Percentiles rank a stretch among this genome's conserved stretches.
Evolutionary conservation across 805 yeast species (phyloP).

Genomic region (Myxozyma sirexii): DNA sequence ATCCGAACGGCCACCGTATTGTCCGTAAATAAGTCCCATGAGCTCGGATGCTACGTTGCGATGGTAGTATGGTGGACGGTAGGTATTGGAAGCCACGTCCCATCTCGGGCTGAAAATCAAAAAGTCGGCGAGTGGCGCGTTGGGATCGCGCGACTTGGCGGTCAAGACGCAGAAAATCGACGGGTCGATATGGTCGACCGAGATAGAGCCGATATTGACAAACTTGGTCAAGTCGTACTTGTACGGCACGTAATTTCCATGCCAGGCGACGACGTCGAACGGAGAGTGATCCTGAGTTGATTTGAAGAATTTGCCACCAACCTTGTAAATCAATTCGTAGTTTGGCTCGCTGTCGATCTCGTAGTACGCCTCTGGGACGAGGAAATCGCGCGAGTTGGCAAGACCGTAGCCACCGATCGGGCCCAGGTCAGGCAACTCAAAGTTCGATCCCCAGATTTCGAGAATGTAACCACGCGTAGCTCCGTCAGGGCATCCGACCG

Average conservation of each 20-base stretch:
- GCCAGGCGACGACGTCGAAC: constrained; percentile 41
- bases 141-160: constrained; percentile 33
- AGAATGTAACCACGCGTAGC: constrained; percentile 37
- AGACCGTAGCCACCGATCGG: constrained; percentile 41
- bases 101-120: constrained; percentile 41
- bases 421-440: constrained; percentile 40
- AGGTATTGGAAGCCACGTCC: constrained; percentile 40
- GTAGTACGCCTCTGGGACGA: constrained; percentile 37
- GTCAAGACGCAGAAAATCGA: constrained; percentile 38
- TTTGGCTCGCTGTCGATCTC: constrained; percentile 36
- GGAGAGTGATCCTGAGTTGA: constrained; percentile 37
- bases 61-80: constrained; percentile 41
- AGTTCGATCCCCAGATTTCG: constrained; percentile 38
- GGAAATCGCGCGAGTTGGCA: constrained; percentile 40
- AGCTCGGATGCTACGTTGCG: constrained; percentile 40
- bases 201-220: constrained; percentile 39
- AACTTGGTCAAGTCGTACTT: constrained; percentile 40
- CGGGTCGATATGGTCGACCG: constrained; percentile 41
- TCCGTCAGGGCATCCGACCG: constrained; percentile 32
- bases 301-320: constrained; percentile 24
- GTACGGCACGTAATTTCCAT: constrained; percentile 39
- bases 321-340: constrained; percentile 32
- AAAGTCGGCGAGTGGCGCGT: constrained; percentile 40
- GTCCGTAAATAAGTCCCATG: constrained; percentile 33
- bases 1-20: constrained; percentile 34